Percentiles rank a stretch among this genome's conserved stretches.
Conservation (phyloP, 805 yeast species). For the Hanseniaspora hatyaiensis region DNA sequence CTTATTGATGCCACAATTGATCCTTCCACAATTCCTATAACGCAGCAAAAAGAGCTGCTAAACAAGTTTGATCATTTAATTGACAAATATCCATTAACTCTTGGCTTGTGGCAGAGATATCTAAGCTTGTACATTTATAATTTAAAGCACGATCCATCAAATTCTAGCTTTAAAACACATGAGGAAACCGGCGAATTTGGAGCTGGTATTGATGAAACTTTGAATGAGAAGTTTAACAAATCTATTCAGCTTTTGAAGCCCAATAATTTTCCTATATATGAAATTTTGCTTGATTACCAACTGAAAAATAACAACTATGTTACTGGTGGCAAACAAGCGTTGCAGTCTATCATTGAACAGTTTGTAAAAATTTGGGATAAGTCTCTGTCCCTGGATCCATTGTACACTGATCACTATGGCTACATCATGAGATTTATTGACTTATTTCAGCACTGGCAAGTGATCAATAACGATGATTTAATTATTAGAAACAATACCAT, state of each 20-base stretch:
- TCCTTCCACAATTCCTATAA: constrained; percentile 14
- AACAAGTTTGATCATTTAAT: constrained; percentile 10
- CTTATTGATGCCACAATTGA: constrained; percentile 8
- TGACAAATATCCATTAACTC: constrained; percentile 10
- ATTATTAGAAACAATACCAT: constrained; percentile 13
- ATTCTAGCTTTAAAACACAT: neutral
- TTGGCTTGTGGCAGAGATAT: constrained; percentile 11
- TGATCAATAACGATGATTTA: constrained; percentile 9
- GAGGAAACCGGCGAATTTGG: constrained; percentile 5
- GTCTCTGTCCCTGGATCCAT: constrained; percentile 7
- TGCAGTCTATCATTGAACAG: constrained; percentile 11
- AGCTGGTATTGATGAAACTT: constrained; percentile 2
- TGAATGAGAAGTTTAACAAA: constrained; percentile 8
- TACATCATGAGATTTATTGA: constrained; percentile 12
- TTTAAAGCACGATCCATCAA: neutral
- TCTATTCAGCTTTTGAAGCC: constrained; percentile 10
- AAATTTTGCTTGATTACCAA: constrained; percentile 8
- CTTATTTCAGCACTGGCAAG: constrained; percentile 14
- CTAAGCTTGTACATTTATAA: constrained; percentile 9
- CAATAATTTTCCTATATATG: constrained; percentile 10
- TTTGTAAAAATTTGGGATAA: constrained; percentile 15
- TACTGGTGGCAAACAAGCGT: constrained; percentile 10
- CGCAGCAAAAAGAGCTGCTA: constrained; percentile 10
- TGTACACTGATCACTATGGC: constrained; percentile 1
- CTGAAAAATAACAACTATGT: constrained; percentile 3